These are phyloP conservation scores for Fraxinus latifolia DNA, from an alignment of 305 asterid species.

Conservation along the genomic window DNA sequence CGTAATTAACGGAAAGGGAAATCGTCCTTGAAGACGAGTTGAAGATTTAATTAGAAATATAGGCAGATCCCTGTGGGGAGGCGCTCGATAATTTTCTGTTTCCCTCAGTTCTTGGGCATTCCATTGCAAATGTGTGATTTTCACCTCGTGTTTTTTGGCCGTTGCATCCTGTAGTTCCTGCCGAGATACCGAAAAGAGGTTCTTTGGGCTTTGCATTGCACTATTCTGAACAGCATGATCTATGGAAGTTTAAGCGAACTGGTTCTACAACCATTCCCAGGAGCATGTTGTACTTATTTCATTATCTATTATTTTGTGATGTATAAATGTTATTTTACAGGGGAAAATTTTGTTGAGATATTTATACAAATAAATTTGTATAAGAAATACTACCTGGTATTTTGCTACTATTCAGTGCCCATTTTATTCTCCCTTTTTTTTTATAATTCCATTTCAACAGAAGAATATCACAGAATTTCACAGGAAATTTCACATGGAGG, in stretches of 20 bases:
- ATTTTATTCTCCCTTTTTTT: not conserved
- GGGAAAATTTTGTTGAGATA: slow-evolving; percentile 42
- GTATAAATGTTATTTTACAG: slow-evolving; percentile 48
- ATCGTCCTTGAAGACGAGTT: slow-evolving; percentile 26
- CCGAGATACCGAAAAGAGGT: slow-evolving; percentile 29
- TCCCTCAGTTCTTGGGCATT: slow-evolving; percentile 27
- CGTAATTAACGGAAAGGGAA: slow-evolving; percentile 17
- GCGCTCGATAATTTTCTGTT: not conserved
- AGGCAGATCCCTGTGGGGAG: slow-evolving; percentile 16
- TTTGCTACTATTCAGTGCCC: not conserved
- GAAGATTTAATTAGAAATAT: slow-evolving; percentile 16
- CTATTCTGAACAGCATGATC: slow-evolving; percentile 19
- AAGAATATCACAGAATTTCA: no score
- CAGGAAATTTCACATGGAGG: no score
- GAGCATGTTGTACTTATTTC: slow-evolving; percentile 50
- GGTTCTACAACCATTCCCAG: slow-evolving; percentile 27
- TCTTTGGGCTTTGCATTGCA: slow-evolving; percentile 22
- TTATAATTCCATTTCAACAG: no score
- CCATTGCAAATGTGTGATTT: slow-evolving; percentile 33
- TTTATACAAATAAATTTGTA: slow-evolving; percentile 22
- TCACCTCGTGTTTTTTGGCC: slow-evolving; percentile 30
- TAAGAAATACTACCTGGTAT: not conserved
- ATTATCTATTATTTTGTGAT: slow-evolving; percentile 30
- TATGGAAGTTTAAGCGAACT: not conserved
- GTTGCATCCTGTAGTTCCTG: slow-evolving; percentile 31